Percentiles rank a stretch among this genome's conserved stretches.
Evolutionary conservation across 2,329 filamentous ascomycete species (phyloP).

Genomic region (Trichoderma oligosporum): DNA sequence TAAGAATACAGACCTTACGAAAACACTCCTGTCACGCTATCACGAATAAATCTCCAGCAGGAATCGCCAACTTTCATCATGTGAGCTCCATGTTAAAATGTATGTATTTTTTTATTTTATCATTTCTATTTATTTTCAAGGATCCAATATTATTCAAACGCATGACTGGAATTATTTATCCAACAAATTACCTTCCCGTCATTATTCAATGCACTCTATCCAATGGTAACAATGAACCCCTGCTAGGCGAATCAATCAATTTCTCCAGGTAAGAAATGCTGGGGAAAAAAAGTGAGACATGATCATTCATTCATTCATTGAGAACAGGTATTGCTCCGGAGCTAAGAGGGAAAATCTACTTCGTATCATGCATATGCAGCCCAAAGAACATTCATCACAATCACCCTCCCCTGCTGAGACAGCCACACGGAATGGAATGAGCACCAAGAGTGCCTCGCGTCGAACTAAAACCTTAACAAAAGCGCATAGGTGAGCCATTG

Average conservation of each 20-base stretch:
- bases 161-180: background rate
- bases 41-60: background rate
- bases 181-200: conserved; percentile 3
- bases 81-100: too few species aligned
- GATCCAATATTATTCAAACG: too few species aligned
- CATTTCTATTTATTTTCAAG: too few species aligned
- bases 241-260: background rate
- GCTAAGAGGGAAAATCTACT: too few species aligned
- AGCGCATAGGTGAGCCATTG: background rate
- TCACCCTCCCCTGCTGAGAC: background rate
- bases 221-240: background rate
- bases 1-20: background rate
- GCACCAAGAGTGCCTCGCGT: background rate
- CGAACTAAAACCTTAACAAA: background rate
- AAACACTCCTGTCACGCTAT: background rate
- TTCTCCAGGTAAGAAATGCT: background rate
- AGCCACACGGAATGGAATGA: background rate
- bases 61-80: too few species aligned
- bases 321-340: background rate
- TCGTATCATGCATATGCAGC: too few species aligned
- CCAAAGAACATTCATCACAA: background rate
- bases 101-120: too few species aligned
- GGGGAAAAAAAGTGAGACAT: background rate
- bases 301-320: background rate
- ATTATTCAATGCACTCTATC: background rate